A percentile compares a stretch with the other conserved stretches of the same genome.
These are phyloP conservation scores for Paraphoma chrysanthemicola DNA, from an alignment of 2,329 filamentous ascomycete species.

Conservation along the genomic window DNA sequence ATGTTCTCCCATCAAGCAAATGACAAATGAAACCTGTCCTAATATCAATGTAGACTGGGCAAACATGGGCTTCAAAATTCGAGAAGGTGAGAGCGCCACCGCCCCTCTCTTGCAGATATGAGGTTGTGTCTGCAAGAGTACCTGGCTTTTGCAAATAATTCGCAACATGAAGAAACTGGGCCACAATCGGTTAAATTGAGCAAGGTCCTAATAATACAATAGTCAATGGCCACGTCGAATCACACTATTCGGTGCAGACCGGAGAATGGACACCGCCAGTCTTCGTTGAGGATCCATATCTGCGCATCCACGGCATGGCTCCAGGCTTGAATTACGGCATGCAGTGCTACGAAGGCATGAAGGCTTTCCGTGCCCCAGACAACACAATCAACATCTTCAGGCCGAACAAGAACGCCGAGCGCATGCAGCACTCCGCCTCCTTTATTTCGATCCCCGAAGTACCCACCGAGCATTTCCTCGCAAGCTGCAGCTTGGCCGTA, in stretches of 20 bases:
- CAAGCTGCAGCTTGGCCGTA: slow-evolving; percentile 80
- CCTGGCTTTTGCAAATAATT: too few relatives aligned
- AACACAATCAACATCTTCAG: slow-evolving; percentile 86
- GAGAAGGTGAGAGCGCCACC: slow-evolving; percentile 70
- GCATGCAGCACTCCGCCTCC: slow-evolving; percentile 83
- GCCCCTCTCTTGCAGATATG: too few relatives aligned
- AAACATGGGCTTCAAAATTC: slow-evolving; percentile 90
- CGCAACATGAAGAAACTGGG: neutral
- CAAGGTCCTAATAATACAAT: slow-evolving; percentile 7
- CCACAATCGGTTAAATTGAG: neutral
- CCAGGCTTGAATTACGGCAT: slow-evolving; percentile 94
- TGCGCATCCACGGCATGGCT: slow-evolving; percentile 93
- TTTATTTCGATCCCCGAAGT: slow-evolving; percentile 85
- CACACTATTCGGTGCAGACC: slow-evolving; percentile 76
- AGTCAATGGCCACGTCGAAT: slow-evolving; percentile 96
- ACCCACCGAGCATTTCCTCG: slow-evolving; percentile 76
- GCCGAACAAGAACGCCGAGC: slow-evolving; percentile 80
- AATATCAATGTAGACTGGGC: slow-evolving; percentile 72
- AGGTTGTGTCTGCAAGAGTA: too few relatives aligned
- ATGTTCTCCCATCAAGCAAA: neutral
- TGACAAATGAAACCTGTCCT: slow-evolving; percentile 3
- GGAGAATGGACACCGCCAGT: slow-evolving; percentile 78
- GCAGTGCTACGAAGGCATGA: slow-evolving; percentile 98
- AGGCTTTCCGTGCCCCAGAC: slow-evolving; percentile 83
- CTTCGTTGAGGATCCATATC: slow-evolving; percentile 83